These are phyloP conservation scores for Eutypella sp. DNA, from an alignment of 2,329 filamentous ascomycete genomes.

Conservation along the genomic window DNA sequence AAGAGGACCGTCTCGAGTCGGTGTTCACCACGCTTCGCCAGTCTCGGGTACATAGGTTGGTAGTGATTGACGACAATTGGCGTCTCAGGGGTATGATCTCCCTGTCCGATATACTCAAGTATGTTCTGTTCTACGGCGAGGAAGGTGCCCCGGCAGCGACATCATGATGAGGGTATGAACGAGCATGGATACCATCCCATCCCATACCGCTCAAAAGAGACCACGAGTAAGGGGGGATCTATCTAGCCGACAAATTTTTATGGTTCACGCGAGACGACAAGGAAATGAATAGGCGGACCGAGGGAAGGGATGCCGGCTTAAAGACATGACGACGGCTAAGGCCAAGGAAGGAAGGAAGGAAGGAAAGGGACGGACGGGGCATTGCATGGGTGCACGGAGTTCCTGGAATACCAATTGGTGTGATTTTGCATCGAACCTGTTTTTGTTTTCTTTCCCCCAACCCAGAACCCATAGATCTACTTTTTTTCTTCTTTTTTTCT, in stretches of 20 bases:
- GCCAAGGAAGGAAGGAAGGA: no score
- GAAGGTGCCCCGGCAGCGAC: slow-evolving; percentile 35
- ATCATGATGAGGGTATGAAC: slow-evolving; percentile 6
- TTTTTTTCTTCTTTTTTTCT: background rate
- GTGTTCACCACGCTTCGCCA: slow-evolving; percentile 97
- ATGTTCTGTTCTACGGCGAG: slow-evolving; percentile 79
- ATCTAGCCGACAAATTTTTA: slow-evolving; percentile 3
- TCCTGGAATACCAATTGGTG: slow-evolving; percentile 21
- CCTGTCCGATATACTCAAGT: slow-evolving; percentile 92
- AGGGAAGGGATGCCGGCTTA: slow-evolving; percentile 4
- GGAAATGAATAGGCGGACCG: slow-evolving; percentile 9
- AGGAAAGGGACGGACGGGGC: slow-evolving; percentile 15
- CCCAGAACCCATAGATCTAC: slow-evolving; percentile 4
- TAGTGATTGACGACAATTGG: slow-evolving; percentile 87
- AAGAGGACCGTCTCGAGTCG: slow-evolving; percentile 86
- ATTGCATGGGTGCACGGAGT: slow-evolving; percentile 31
- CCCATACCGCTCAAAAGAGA: no score
- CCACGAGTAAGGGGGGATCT: no score
- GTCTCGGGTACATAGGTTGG: slow-evolving; percentile 86
- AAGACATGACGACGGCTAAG: slow-evolving; percentile 12
- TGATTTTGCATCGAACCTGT: no score
- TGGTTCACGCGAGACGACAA: slow-evolving; percentile 13
- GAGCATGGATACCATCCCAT: background rate
- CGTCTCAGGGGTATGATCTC: slow-evolving; percentile 85
- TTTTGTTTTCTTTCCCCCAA: no score